Conservation (phyloP, 345 rosid genomes). For the Euphorbia peplus region DNA sequence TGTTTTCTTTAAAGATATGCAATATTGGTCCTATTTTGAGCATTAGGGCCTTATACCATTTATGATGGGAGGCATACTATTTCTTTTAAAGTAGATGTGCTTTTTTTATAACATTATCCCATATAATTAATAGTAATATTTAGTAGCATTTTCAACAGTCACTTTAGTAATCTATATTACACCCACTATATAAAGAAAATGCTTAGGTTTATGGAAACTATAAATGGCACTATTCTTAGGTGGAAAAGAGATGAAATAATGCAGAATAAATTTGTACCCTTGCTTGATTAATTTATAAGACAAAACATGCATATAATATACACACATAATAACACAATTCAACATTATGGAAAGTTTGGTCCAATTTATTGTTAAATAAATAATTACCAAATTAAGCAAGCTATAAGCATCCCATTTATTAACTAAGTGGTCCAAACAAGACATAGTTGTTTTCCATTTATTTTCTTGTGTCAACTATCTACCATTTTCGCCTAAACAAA, state of each 20-base stretch:
- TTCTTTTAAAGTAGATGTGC: too few species aligned
- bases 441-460: constrained; percentile 1
- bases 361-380: neutral
- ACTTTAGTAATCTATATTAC: neutral
- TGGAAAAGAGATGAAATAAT: neutral
- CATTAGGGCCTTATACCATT: too few species aligned
- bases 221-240: constrained; percentile 3
- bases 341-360: constrained; percentile 7
- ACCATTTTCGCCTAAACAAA: constrained; percentile 3
- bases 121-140: neutral
- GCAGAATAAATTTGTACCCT: neutral
- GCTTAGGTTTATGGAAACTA: neutral
- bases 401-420: neutral
- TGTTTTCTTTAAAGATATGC: too few species aligned
- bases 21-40: too few species aligned
- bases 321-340: neutral
- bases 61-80: too few species aligned
- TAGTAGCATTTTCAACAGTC: neutral
- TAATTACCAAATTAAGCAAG: constrained; percentile 1
- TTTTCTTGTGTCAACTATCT: constrained; percentile 2
- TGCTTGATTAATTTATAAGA: constrained; percentile 5
- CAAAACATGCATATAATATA: constrained; percentile 1
- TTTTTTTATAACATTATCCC: too few species aligned
- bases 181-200: constrained; percentile 6
- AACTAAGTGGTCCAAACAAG: neutral